Conservation (phyloP, 2,329 filamentous ascomycete species). For the Bipolaris sorokiniana region DNA sequence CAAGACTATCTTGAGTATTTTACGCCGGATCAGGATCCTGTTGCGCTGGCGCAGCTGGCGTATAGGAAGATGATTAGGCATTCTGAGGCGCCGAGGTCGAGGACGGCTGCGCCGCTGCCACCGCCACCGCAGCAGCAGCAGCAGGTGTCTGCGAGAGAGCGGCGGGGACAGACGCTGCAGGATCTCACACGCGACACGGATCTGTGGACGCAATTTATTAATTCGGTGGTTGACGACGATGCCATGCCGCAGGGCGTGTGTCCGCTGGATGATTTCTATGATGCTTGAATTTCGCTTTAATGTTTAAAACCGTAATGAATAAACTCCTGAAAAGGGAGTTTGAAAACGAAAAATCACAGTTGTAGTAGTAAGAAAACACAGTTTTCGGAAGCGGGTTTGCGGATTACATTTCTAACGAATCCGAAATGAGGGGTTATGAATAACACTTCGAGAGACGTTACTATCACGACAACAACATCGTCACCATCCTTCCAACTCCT, state of each 20-base stretch:
- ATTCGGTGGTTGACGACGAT: constrained; percentile 1
- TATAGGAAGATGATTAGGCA: constrained; percentile 24
- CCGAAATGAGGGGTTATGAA: neutral
- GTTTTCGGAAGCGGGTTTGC: too few relatives aligned
- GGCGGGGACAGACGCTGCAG: neutral
- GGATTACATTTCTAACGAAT: too few relatives aligned
- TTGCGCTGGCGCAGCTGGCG: constrained; percentile 30
- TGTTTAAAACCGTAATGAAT: neutral
- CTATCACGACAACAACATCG: neutral
- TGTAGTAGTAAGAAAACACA: too few relatives aligned
- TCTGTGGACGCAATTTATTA: neutral
- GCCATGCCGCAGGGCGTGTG: neutral
- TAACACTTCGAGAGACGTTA: neutral
- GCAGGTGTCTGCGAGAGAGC: constrained; percentile 23
- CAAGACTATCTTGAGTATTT: constrained; percentile 43
- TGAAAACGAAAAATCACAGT: too few relatives aligned
- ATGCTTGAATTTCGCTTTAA: neutral
- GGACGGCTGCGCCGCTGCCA: constrained; percentile 7
- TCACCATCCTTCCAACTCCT: constrained; percentile 40
- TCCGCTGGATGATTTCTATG: neutral
- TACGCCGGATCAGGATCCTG: constrained; percentile 20
- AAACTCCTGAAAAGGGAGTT: neutral
- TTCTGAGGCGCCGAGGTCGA: constrained; percentile 13
- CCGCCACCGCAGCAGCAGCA: too few relatives aligned
- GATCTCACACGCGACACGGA: neutral